Evolutionary conservation across 2,329 filamentous ascomycete genomes (phyloP).

Genomic region (Colletotrichum lupini): DNA sequence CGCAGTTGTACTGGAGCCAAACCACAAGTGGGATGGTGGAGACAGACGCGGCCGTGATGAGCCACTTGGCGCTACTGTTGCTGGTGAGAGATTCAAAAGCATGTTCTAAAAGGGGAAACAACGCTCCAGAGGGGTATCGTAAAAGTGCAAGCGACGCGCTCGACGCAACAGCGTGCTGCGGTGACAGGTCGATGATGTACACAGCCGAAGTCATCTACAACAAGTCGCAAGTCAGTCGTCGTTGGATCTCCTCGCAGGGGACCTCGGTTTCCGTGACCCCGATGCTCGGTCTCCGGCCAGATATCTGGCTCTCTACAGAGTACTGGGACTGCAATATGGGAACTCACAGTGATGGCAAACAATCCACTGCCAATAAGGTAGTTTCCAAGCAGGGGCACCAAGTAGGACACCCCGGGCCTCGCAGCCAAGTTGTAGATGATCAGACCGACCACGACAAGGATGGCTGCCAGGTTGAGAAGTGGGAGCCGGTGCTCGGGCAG

Average conservation of each 20-base stretch:
- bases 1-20: slow-evolving; percentile 21
- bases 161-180: slow-evolving; percentile 18
- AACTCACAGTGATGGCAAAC: slow-evolving; percentile 14
- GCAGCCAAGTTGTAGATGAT: slow-evolving; percentile 12
- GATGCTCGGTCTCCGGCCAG: not conserved
- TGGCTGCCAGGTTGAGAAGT: slow-evolving; percentile 3
- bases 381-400: slow-evolving; percentile 11
- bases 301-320: not conserved
- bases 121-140: slow-evolving; percentile 19
- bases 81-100: slow-evolving; percentile 14
- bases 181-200: slow-evolving; percentile 20
- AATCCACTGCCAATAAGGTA: slow-evolving; percentile 8
- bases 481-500: slow-evolving; percentile 21
- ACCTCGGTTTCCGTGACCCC: not conserved
- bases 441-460: slow-evolving; percentile 9
- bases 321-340: no score
- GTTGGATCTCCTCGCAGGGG: not conserved
- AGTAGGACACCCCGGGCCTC: not conserved
- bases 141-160: slow-evolving; percentile 17
- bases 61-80: slow-evolving; percentile 22
- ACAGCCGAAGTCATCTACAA: slow-evolving; percentile 23
- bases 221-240: not conserved
- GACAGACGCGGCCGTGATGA: slow-evolving; percentile 9
- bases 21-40: slow-evolving; percentile 2
- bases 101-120: slow-evolving; percentile 15